phyloP scores from a whole-genome alignment of 1,284 basidiomycete species.

The Earliella scabrosa region DNA sequence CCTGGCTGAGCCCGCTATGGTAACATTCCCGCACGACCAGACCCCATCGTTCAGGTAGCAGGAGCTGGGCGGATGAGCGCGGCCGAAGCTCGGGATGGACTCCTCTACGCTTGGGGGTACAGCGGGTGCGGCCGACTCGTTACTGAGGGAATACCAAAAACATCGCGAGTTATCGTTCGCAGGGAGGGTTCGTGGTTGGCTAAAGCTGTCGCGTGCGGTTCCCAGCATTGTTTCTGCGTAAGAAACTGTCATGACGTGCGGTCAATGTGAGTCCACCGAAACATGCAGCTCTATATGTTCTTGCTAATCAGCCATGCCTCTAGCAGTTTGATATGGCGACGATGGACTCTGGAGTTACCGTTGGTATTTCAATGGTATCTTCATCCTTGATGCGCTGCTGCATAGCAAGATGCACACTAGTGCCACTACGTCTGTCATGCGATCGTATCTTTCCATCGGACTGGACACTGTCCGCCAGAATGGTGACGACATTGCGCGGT shows the following conservation, averaged over 20 bases:
- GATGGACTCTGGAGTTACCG: too few relatives aligned
- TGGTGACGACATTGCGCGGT: too few relatives aligned
- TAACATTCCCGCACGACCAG: slow-evolving; percentile 22
- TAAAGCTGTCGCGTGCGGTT: slow-evolving; percentile 64
- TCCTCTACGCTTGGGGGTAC: slow-evolving; percentile 86
- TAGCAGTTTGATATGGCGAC: too few relatives aligned
- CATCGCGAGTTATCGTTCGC: slow-evolving; percentile 62
- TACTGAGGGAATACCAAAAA: slow-evolving; percentile 38
- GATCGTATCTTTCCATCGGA: too few relatives aligned
- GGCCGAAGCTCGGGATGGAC: slow-evolving; percentile 77
- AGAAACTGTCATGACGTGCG: slow-evolving; percentile 45
- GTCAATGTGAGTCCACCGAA: too few relatives aligned
- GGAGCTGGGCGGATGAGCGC: slow-evolving; percentile 81
- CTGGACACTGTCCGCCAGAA: too few relatives aligned
- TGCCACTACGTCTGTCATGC: too few relatives aligned
- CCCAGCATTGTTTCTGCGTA: slow-evolving; percentile 73
- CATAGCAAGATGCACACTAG: too few relatives aligned
- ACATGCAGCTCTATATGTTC: too few relatives aligned
- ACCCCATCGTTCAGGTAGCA: slow-evolving; percentile 67
- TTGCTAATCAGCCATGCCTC: too few relatives aligned
- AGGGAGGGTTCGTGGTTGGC: slow-evolving; percentile 66
- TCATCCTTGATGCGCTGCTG: too few relatives aligned
- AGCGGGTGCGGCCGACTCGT: slow-evolving; percentile 75
- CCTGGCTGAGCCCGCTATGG: neutral
- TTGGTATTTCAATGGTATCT: too few relatives aligned